These are phyloP conservation scores for Mucor sp. DNA, from an alignment of 371 early-diverging fungal species.

Conservation along the genomic window DNA sequence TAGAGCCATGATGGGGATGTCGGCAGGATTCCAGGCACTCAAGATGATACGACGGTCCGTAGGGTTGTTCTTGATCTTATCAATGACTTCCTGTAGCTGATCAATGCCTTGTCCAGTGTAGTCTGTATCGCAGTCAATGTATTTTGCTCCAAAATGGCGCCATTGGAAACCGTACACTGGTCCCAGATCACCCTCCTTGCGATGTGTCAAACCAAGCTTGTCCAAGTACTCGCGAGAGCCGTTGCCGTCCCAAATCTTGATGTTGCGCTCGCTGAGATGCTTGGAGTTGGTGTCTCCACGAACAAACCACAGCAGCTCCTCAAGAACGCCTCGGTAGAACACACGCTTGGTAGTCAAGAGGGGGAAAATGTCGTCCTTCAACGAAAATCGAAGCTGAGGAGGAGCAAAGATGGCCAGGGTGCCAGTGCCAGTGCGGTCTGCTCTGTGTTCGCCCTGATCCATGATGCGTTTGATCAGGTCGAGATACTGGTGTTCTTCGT, in stretches of 20 bases:
- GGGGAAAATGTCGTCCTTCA: constrained; percentile 84
- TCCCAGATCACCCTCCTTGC: constrained; percentile 95
- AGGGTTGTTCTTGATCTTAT: constrained; percentile 84
- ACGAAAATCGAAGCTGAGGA: constrained; percentile 87
- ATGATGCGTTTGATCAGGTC: constrained; percentile 83
- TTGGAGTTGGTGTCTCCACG: constrained; percentile 91
- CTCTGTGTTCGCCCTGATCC: constrained; percentile 75
- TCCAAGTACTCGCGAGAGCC: constrained; percentile 94
- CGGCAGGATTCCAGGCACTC: constrained; percentile 99
- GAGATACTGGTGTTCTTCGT: constrained; percentile 94
- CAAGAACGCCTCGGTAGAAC: constrained; percentile 88
- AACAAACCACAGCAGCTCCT: constrained; percentile 98
- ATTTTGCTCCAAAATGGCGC: constrained; percentile 99
- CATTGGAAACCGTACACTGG: constrained; percentile 99
- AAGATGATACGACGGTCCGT: constrained; percentile 94
- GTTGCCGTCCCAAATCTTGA: constrained; percentile 99
- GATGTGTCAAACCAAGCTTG: constrained; percentile 76
- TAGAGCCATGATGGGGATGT: constrained; percentile 85
- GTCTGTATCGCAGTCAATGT: constrained; percentile 84
- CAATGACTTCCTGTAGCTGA: constrained; percentile 92
- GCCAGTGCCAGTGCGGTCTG: constrained; percentile 98
- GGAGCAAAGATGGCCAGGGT: constrained; percentile 96
- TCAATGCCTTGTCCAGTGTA: constrained; percentile 97
- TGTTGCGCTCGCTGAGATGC: constrained; percentile 78
- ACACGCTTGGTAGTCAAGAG: constrained; percentile 98